Percentiles rank a stretch among this genome's conserved stretches.
phyloP scores from a whole-genome alignment of 305 asterid genomes.

The Andrographis paniculata region DNA sequence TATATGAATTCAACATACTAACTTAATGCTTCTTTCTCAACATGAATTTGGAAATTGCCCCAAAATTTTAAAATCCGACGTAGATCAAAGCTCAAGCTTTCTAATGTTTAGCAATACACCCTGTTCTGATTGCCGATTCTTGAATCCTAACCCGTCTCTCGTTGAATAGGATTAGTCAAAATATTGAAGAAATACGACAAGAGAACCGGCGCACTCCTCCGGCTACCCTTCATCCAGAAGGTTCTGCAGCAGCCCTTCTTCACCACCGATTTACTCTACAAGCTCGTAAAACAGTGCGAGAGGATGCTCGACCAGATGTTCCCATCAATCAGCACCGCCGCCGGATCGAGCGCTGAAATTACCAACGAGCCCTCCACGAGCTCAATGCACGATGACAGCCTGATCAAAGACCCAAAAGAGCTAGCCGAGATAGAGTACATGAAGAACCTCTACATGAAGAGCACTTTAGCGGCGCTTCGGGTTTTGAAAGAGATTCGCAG shows the following conservation, averaged over 20 bases:
- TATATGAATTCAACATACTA: no score
- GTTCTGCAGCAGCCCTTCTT: conserved; percentile 88
- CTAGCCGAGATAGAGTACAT: conserved; percentile 61
- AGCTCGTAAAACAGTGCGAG: conserved; percentile 89
- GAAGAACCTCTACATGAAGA: conserved; percentile 75
- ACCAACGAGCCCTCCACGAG: conserved; percentile 32
- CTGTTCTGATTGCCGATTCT: background rate
- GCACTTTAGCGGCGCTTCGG: conserved; percentile 74
- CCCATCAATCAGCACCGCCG: conserved; percentile 31
- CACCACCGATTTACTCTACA: conserved; percentile 72
- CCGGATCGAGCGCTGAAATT: conserved; percentile 13
- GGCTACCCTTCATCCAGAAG: conserved; percentile 83
- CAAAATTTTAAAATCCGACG: no score
- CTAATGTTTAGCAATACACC: no score
- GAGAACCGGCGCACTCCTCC: conserved; percentile 87
- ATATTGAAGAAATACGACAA: conserved; percentile 88
- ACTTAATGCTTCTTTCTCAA: no score
- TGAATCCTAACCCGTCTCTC: background rate
- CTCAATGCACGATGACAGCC: conserved; percentile 20
- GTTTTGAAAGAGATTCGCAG: conserved; percentile 75
- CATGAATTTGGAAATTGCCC: no score
- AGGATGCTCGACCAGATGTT: conserved; percentile 65
- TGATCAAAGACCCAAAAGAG: conserved; percentile 37
- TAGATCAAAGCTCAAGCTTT: no score
- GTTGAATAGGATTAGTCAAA: conserved; percentile 61